phyloP scores from a whole-genome alignment of 495 filamentous ascomycete genomes.

The Daldinia decipiens region DNA sequence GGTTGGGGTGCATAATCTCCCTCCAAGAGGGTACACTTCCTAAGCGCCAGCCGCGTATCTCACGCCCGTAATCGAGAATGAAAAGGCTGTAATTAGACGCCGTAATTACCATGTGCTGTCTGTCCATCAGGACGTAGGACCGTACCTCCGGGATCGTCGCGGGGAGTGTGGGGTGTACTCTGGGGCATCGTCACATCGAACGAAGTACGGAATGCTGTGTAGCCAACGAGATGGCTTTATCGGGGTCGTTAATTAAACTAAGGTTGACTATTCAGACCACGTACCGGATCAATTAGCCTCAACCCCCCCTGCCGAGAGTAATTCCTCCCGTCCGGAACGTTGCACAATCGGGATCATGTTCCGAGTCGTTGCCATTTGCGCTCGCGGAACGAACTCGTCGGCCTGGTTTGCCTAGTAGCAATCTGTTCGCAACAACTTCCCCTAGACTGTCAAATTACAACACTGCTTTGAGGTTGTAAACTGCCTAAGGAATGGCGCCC shows the following conservation, averaged over 20 bases:
- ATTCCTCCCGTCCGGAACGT: conserved; percentile 44
- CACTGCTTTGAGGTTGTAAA: conserved; percentile 33
- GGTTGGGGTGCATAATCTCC: conserved; percentile 39
- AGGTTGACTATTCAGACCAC: conserved; percentile 23
- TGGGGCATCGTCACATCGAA: conserved; percentile 39
- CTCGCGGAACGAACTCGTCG: conserved; percentile 42
- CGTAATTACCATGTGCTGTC: conserved; percentile 36
- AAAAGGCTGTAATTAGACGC: conserved; percentile 18
- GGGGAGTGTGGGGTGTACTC: conserved; percentile 36
- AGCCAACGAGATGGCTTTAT: conserved; percentile 23
- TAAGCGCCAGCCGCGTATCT: conserved; percentile 31
- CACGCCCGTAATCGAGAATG: conserved; percentile 13
- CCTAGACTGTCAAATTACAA: conserved; percentile 23
- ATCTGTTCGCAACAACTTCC: conserved; percentile 40
- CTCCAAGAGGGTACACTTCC: conserved; percentile 26
- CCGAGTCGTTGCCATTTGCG: conserved; percentile 48
- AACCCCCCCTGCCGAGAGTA: conserved; percentile 38
- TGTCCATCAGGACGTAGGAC: conserved; percentile 44
- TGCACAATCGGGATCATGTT: conserved; percentile 45
- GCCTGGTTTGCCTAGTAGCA: conserved; percentile 26
- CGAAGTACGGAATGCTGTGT: conserved; percentile 3
- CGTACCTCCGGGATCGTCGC: conserved; percentile 44
- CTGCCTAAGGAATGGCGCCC: conserved; percentile 13
- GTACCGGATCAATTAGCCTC: conserved; percentile 40
- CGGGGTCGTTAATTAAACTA: conserved; percentile 30